Evolutionary conservation across 179 eudicot genomes (phyloP).

Genomic region (Spinacia oleracea): DNA sequence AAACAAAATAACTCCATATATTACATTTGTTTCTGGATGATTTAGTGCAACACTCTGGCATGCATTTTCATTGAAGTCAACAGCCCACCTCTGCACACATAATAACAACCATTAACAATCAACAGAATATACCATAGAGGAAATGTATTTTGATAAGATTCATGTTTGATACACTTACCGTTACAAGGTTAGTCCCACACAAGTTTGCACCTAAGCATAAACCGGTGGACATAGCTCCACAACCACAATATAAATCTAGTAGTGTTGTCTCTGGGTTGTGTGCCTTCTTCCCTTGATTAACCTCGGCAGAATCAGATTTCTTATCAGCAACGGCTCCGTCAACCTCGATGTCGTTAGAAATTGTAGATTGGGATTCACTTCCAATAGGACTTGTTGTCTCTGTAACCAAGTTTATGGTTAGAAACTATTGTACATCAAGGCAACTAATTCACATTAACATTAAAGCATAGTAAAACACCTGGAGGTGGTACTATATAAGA

Average conservation of each 20-base stretch:
- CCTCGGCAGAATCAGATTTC: constrained; percentile 15
- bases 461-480: constrained; percentile 33
- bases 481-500: constrained; percentile 37
- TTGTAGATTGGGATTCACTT: constrained; percentile 53
- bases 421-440: not conserved
- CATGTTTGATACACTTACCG: constrained; percentile 38
- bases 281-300: constrained; percentile 11
- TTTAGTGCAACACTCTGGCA: constrained; percentile 68
- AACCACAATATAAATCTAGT: constrained; percentile 68
- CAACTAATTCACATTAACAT: not conserved
- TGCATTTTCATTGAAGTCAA: constrained; percentile 63
- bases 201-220: constrained; percentile 74
- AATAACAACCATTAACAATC: not conserved
- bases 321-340: constrained; percentile 17
- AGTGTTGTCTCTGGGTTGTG: constrained; percentile 35
- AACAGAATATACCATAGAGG: not conserved
- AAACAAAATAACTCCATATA: not conserved
- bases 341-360: constrained; percentile 51
- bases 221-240: constrained; percentile 96
- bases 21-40: constrained; percentile 87
- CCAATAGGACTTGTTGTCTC: constrained; percentile 31
- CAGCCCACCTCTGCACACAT: constrained; percentile 76
- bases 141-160: not conserved
- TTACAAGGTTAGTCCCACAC: constrained; percentile 54
- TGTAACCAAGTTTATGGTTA: constrained; percentile 15